Conservation (phyloP, 805 yeast genomes). For the Candida ascalaphidarum region DNA sequence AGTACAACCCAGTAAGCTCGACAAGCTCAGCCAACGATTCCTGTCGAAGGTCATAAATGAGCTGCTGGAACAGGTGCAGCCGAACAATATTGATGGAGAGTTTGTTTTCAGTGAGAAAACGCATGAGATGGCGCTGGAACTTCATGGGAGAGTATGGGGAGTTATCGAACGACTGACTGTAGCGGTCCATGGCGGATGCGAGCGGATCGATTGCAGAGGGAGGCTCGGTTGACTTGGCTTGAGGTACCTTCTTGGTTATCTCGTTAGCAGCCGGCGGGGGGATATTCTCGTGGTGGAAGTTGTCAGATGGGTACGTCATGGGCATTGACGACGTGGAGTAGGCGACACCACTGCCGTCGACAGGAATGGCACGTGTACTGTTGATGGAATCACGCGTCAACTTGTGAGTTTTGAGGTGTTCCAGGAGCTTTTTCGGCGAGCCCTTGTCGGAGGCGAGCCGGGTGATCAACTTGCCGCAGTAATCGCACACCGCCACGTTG, state of each 20-base stretch:
- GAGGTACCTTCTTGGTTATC: no score
- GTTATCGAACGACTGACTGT: slow-evolving; percentile 27
- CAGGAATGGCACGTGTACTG: slow-evolving; percentile 27
- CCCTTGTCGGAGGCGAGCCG: slow-evolving; percentile 48
- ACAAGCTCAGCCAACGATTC: slow-evolving; percentile 38
- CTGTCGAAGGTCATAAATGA: slow-evolving; percentile 41
- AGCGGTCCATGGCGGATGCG: slow-evolving; percentile 2
- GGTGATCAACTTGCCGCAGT: slow-evolving; percentile 40
- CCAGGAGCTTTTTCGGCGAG: slow-evolving; percentile 49
- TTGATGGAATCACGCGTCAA: slow-evolving; percentile 32
- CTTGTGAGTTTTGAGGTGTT: slow-evolving; percentile 49
- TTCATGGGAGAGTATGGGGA: slow-evolving; percentile 35
- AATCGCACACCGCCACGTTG: slow-evolving; percentile 46
- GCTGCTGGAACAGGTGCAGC: slow-evolving; percentile 42
- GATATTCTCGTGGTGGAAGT: no score
- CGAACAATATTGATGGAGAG: slow-evolving; percentile 39
- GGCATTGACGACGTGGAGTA: slow-evolving; percentile 25
- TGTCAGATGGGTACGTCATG: slow-evolving; percentile 5
- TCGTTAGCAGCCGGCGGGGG: background rate
- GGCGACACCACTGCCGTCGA: slow-evolving; percentile 29
- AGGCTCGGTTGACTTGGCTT: no score
- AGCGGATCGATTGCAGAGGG: no score
- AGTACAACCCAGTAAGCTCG: slow-evolving; percentile 37
- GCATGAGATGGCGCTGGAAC: slow-evolving; percentile 43
- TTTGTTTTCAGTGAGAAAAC: slow-evolving; percentile 44